phyloP scores from a whole-genome alignment of 169 alveolate species.

The Plasmodium relictum region DNA sequence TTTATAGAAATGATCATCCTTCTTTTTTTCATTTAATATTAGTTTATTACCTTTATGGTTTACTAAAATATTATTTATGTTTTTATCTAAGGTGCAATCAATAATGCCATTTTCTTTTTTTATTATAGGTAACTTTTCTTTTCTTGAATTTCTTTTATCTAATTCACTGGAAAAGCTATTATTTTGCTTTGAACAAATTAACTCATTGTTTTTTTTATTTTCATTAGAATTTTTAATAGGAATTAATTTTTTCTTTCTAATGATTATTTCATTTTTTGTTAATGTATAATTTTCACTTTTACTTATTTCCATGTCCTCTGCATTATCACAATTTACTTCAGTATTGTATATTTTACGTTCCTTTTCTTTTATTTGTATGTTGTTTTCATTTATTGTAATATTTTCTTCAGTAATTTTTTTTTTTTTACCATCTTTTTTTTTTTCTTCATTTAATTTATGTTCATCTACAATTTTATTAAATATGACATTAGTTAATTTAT shows the following conservation, averaged over 20 bases:
- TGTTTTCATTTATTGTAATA: not conserved
- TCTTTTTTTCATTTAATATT: slow-evolving; percentile 53
- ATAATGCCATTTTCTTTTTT: not conserved
- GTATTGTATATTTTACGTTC: not conserved
- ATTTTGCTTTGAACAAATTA: not conserved
- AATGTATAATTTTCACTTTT: too few species aligned
- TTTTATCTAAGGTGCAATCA: slow-evolving; percentile 22
- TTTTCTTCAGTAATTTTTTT: not conserved
- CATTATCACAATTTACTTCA: too few species aligned
- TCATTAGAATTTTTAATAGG: not conserved
- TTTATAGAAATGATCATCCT: slow-evolving; percentile 70
- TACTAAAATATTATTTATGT: slow-evolving; percentile 29
- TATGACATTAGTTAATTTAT: slow-evolving; percentile 27
- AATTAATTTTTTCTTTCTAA: too few species aligned
- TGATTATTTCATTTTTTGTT: too few species aligned
- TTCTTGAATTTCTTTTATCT: not conserved
- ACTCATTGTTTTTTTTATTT: not conserved
- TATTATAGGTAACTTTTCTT: not conserved
- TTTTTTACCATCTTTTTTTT: not conserved
- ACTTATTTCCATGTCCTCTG: not conserved
- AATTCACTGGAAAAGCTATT: not conserved
- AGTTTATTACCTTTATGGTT: slow-evolving; percentile 9
- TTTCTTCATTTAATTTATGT: slow-evolving; percentile 16
- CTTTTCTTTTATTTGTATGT: not conserved
- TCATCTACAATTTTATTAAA: slow-evolving; percentile 38